Evolutionary conservation across 2,329 filamentous ascomycete species (phyloP), one percentile per base, ranked within the genome.

Genomic region (Alternaria rosae): DNA sequence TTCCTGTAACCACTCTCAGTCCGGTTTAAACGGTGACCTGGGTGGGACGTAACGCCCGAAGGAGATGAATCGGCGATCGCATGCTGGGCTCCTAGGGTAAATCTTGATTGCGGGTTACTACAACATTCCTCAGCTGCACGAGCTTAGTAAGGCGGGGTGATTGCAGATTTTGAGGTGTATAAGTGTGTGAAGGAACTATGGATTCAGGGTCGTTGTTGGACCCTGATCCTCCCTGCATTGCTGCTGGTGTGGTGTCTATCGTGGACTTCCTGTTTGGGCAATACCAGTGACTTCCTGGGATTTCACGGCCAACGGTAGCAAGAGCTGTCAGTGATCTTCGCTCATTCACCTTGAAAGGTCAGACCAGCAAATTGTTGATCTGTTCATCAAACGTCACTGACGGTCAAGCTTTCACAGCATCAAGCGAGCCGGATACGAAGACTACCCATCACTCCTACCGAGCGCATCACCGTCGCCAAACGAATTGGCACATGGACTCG

Each of bases 31-130:
- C 38, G 51, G 51, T 15, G 51, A 26, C 32, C 30, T 44, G 42
- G 50, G 38, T 26, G 41, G 57, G 41, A 38, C 30, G 23, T 9
- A 28, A 20, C 35, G 26, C 55, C 38, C 41, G 38, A 44, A 52
- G 20, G 15, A 44, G 43, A 26, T 51, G 53, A 54, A 61, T 61
- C 59, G 59, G 59, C 59, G 59, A 61, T 61, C 59, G 59, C 59
- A 21, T 43, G 54, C 59, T 61, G 44, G 32, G 23, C 28, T 61
- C 20, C 43, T 35, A 38, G 28, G 51, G 32, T 53, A 28, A 60
- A 60, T 51, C 52, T 57, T 56, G 52, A 44, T 57, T 60, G 21
- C 26, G 28, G 25, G 21, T 45, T 13, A 28, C 15, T 21, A 26
- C 30, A 17, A 30, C 23, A n/a, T 42, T 44, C 38, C 47, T 44